Evolutionary conservation across 23 red algal genomes (phyloP), one percentile per base, ranked within the genome.

Genomic region (Gracilaria caudata): DNA sequence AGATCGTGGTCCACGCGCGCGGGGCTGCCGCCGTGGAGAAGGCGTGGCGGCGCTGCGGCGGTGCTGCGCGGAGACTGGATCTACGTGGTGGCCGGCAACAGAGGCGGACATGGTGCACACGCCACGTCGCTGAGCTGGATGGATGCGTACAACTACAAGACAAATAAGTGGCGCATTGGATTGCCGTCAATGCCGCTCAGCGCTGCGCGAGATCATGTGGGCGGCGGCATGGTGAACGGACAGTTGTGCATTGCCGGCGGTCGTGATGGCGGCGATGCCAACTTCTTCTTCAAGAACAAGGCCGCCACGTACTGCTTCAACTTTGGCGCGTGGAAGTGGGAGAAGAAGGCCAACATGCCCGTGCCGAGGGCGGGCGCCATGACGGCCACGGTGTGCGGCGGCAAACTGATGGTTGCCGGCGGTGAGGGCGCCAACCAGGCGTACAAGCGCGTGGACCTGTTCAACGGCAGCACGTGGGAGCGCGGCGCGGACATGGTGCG

Each of bases 31-130:
- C 17, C 35, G 24, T 38, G 30, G 24, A 81, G 90, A 49, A 26
- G 71, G 6, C 81, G 90, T 33, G 80, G 80, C 19, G 90, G 80
- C 12, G 81, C 32, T 24, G 90, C 81, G 8, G 81, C 90, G 24
- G 81, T 93, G 28, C 68, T 63, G 28, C 43, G 58, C 30, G 51
- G 72, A 34, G 90, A 80, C 28, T 64, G 61, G 53, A 86, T 86
- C 29, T 93, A 93, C 57, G 80, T 93, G 14, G 80, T 84, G 16
- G 74, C 51, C 7, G 90, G 90, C 9, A 93, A 93, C 61, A 81
- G 90, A 41, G 90, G 90, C 14, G 90, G 90, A 19, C 90, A 93
- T 63, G 90, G 90, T 20, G 81, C 29, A 7, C 90, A 93, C 36
- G 81, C 90, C 25, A 80, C 73, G 10, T 78, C 80, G 29, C 78